Evolutionary conservation across 1,139 yeast genomes (phyloP), one percentile per base, ranked within the genome.

Genomic region (Candida sanyaensis): DNA sequence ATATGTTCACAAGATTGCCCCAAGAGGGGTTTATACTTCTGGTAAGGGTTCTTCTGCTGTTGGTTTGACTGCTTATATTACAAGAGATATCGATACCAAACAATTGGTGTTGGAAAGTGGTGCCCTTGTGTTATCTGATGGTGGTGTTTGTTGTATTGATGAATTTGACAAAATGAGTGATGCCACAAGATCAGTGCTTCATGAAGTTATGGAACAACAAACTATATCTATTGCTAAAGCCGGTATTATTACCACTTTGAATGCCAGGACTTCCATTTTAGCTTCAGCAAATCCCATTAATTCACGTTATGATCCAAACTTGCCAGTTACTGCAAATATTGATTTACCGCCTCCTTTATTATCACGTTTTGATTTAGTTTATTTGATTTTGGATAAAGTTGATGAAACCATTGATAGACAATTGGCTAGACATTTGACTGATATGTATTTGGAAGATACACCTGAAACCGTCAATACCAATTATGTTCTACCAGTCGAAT

Each of bases 41-140:
- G 99, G 99, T 68, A 93, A 93, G 62, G 99, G 99, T 47, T 91
- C 98, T 0, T 93, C 99, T 24, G 99, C 99, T 0, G 99, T 93
- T 48, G 99, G 99, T 74, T 77, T 93, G 63, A 93, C 99, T 0
- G 99, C 99, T 0, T 93, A 93, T 64, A 86, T 93, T 48, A 92
- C 99, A 7, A 79, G 97, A 62, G 99, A 93, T 66, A 80, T 88
- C 40, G 99, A 93, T 60, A 90, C 98, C 1, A 88, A 83, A 59
- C 99, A 93, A 64, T 73, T 93, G 44, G 99, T 93, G 6, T 77
- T 93, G 50, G 99, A 93, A 65, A 84, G 93, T 64, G 99, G 99
- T 66, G 99, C 99, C 0, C 78, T 93, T 55, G 99, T 93, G 10
- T 77, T 93, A 46, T 90, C 97, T 6, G 99, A 93, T 69, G 99